Evolutionary conservation across 164 flowering plant species (phyloP), one percentile per base, ranked within the genome.

Genomic region (Stephania japonica): DNA sequence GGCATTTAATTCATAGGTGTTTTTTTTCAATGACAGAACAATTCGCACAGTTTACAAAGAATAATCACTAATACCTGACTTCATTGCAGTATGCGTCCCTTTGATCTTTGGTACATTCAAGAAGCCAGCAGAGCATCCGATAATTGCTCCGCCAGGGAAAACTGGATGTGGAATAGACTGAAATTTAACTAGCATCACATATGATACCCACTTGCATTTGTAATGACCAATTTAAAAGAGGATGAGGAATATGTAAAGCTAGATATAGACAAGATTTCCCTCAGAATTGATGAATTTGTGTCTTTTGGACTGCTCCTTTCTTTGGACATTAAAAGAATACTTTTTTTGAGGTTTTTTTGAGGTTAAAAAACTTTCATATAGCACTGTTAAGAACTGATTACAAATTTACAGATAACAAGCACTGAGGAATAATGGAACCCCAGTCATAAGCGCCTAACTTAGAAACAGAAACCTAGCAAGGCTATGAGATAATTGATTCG

Each of bases 121-220:
- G 82, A 93, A 96, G 74, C 99, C 98, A 82, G 97, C 99, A 25
- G 99, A 91, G 80, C 99, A 96, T 80, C 99, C 99, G 69, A 93
- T 86, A 71, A 96, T 87, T 75, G 98, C 99, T 78, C 99, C 98
- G 77, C 99, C 97, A 0, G 98, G 98, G 76, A 96, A 96, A 81
- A 93, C 90, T 82, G 98, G 97, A 84, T 91, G 86, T 73, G 99
- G 97, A 82, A 96, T 86, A 68, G 99, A 96, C 98, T 93, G 98
- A 83, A 91, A 90, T 81, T 81, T 81, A 84, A 86, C 85, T 78
- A 83, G 78, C 80, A 82, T 79, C 84, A 85, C 68, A 83, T n/a
- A n/a, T n/a, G n/a, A n/a, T 82, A 81, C 87, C 42, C 67, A 78
- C 76, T 76, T 75, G 77, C n/a, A 56, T 56, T 16, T 23, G 70